Base-by-base conservation (phyloP, 805 yeast species). In the Kluyveromyces wickerhamii region DNA sequence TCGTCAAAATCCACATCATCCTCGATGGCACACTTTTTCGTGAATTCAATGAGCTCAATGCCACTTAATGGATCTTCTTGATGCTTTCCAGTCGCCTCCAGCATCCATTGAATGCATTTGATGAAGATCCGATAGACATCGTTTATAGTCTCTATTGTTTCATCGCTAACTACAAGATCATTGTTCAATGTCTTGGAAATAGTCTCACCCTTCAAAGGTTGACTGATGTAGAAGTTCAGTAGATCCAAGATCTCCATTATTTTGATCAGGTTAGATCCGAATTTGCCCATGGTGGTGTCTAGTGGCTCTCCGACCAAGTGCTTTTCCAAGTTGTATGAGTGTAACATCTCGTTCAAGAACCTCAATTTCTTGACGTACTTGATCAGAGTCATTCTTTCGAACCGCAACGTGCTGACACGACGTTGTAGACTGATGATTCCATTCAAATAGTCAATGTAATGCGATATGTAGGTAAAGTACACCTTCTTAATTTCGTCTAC, bases 101-200 rank as follows among this genome's bases (percentile, higher is more conserved):
- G 34, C 52, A 52, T 44, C 63, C 63, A 58, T 38, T 58, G 62
- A 5, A 54, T 52, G 37, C 51, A 57, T 27, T 58, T 58, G 19
- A 56, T 54, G 34, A 51, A 56, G 36, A 52, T 57, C 20, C 54
- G 55, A 34, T 49, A 54, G 6, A 51, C 40, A 19, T 52, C 59
- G 21, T 57, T 58, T 12, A 57, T 45, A 4, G 43, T 37, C 4
- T 37, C 39, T 8, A 53, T 40, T 21, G 52, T 42, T 1, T 38
- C 43, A 3, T 47, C 51, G 10, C 51, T 34, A 7, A 57, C 25
- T 4, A 45, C 42, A 12, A 58, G 26, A 22, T 51, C 48, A 8
- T 35, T 34, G 32, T 58, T 58, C 32, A 58, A 33, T 9, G 63
- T 58, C 40, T 58, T 58, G 7, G 56, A 45, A n/a, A 53, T 37